Conservation (phyloP, 2,329 filamentous ascomycete genomes). For the Claviceps citrina region DNA sequence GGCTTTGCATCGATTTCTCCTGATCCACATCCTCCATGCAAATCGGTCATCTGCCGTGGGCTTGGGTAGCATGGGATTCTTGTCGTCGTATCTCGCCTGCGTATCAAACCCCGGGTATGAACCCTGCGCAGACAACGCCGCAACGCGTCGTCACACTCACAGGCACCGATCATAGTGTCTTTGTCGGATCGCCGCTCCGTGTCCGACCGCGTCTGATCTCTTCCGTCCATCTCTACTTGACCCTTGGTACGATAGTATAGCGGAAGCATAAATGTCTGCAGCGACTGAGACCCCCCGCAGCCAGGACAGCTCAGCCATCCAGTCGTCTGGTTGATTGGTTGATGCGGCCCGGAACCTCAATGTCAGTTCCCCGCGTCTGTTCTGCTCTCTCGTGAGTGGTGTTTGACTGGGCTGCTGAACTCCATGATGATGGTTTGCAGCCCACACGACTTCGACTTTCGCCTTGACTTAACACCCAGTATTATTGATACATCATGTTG, state of each 20-base stretch:
- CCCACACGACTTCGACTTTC: background rate
- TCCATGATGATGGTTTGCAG: background rate
- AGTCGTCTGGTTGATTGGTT: background rate
- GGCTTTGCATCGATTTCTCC: background rate
- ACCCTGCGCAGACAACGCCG: background rate
- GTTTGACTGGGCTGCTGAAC: background rate
- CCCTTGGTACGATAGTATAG: background rate
- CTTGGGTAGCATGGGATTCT: no score
- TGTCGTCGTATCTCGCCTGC: slow-evolving; percentile 3
- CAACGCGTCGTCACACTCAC: background rate
- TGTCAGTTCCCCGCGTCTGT: background rate
- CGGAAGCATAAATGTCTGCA: background rate
- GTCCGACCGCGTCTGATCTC: background rate
- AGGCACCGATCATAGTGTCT: background rate
- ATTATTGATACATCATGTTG: slow-evolving; percentile 1
- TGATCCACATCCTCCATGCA: background rate
- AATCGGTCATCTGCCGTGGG: background rate
- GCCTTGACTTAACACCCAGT: background rate
- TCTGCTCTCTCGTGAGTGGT: no score
- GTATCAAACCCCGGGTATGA: background rate
- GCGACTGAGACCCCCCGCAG: no score
- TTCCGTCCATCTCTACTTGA: background rate
- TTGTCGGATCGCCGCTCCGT: background rate
- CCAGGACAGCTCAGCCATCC: no score
- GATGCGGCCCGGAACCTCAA: background rate